Conservation (phyloP, 179 eudicot species). For the Sideroxylon spinosum region DNA sequence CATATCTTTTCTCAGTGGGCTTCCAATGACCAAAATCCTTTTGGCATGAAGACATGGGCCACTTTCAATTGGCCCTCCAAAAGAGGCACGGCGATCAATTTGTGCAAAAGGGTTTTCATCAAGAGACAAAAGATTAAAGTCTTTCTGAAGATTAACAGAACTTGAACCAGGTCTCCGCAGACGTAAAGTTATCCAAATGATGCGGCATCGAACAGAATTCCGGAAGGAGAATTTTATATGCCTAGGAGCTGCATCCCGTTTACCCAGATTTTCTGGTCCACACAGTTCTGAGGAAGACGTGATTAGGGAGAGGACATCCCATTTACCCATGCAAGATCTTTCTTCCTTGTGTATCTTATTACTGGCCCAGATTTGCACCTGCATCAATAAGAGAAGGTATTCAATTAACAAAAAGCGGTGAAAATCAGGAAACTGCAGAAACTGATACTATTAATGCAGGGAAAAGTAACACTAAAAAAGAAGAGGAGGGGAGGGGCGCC, state of each 20-base stretch:
- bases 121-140: constrained; percentile 64
- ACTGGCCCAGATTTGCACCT: constrained; percentile 99
- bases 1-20: constrained; percentile 43
- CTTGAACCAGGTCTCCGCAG: constrained; percentile 72
- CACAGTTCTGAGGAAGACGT: constrained; percentile 66
- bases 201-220: constrained; percentile 77
- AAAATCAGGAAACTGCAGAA: not conserved
- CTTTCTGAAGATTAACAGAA: constrained; percentile 63
- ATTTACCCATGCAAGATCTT: constrained; percentile 79
- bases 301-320: constrained; percentile 72
- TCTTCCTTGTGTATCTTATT: constrained; percentile 80
- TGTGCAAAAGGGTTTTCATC: constrained; percentile 83
- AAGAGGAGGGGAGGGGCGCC: no score
- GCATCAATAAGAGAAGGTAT: constrained; percentile 18
- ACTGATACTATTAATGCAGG: not conserved
- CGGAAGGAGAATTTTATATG: constrained; percentile 67
- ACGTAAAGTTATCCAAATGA: constrained; percentile 72
- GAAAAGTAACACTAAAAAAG: not conserved
- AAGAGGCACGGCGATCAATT: constrained; percentile 65
- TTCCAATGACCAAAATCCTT: constrained; percentile 71
- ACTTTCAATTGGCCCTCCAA: constrained; percentile 58
- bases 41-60: constrained; percentile 86
- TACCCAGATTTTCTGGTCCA: constrained; percentile 59
- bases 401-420: not conserved
- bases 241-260: constrained; percentile 44